Evolutionary conservation across 148 eudicot genomes (phyloP).

Genomic region (Fagopyrum tataricum): DNA sequence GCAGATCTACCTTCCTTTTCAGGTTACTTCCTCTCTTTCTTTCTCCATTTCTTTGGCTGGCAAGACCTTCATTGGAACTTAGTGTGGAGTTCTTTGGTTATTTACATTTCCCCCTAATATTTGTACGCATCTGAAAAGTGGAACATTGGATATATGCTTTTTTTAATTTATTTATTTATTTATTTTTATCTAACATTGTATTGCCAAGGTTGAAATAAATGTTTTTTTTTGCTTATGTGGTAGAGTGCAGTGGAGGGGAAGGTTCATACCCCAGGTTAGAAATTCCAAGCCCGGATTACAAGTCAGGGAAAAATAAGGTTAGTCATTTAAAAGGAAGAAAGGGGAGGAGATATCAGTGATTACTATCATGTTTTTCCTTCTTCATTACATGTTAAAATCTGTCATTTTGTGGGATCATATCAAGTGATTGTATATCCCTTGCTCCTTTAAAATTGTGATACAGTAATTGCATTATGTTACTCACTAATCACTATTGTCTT

Average conservation of each 20-base stretch:
- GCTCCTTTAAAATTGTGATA: background rate
- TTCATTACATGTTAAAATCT: background rate
- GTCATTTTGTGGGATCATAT: constrained; percentile 1
- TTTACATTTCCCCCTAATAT: background rate
- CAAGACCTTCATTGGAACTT: background rate
- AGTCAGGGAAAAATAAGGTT: constrained; percentile 56
- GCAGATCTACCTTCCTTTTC: constrained; percentile 76
- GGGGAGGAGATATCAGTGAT: background rate
- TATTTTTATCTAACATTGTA: background rate
- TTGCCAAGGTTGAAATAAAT: background rate
- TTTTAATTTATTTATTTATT: too few relatives aligned
- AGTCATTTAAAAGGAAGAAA: constrained; percentile 3
- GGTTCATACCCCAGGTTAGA: constrained; percentile 60
- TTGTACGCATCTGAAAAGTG: background rate
- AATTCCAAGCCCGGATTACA: constrained; percentile 62
- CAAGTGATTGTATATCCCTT: background rate
- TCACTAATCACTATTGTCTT: background rate
- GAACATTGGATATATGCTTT: background rate
- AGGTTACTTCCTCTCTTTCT: constrained; percentile 31
- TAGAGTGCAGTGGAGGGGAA: constrained; percentile 53
- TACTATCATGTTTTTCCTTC: background rate
- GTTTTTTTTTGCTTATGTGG: constrained; percentile 9
- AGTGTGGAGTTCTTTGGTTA: background rate
- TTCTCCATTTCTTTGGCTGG: background rate
- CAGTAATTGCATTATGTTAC: constrained; percentile 1